Conservation (phyloP, 805 yeast species). For the Debaryomyces prosopidis region DNA sequence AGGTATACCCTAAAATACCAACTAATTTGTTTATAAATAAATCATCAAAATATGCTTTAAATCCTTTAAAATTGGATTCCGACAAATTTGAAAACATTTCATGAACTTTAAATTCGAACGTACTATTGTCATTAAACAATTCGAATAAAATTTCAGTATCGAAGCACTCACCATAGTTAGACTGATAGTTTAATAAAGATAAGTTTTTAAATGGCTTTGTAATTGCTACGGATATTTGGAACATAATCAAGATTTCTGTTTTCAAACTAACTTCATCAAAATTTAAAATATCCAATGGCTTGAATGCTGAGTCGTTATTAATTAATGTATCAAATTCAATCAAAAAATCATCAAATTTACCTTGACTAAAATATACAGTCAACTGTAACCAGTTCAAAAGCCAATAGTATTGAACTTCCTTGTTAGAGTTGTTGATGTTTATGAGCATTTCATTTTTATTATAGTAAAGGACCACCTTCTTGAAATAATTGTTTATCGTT, state of each 20-base stretch:
- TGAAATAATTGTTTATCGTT: constrained; percentile 16
- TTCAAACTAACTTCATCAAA: constrained; percentile 7
- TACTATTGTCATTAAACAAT: constrained; percentile 13
- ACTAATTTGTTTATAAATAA: constrained; percentile 9
- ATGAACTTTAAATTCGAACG: constrained; percentile 16
- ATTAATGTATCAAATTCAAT: constrained; percentile 19
- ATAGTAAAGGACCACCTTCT: constrained; percentile 23
- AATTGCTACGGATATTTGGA: constrained; percentile 24
- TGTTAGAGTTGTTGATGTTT: background rate
- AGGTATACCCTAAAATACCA: constrained; percentile 15
- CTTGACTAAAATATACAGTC: constrained; percentile 23
- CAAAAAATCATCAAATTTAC: constrained; percentile 24
- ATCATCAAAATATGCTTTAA: constrained; percentile 9
- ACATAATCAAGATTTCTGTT: constrained; percentile 23
- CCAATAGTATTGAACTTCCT: constrained; percentile 24
- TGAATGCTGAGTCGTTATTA: background rate
- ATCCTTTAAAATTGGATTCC: constrained; percentile 17
- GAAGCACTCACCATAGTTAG: background rate
- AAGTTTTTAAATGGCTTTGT: constrained; percentile 30
- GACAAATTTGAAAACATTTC: constrained; percentile 21
- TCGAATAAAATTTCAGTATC: constrained; percentile 12
- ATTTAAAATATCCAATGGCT: background rate
- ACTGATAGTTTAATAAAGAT: constrained; percentile 17
- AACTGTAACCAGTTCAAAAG: constrained; percentile 22
- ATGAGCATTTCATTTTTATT: constrained; percentile 19